Conservation (phyloP, 2,329 filamentous ascomycete genomes). For the Venturia carpophila region DNA sequence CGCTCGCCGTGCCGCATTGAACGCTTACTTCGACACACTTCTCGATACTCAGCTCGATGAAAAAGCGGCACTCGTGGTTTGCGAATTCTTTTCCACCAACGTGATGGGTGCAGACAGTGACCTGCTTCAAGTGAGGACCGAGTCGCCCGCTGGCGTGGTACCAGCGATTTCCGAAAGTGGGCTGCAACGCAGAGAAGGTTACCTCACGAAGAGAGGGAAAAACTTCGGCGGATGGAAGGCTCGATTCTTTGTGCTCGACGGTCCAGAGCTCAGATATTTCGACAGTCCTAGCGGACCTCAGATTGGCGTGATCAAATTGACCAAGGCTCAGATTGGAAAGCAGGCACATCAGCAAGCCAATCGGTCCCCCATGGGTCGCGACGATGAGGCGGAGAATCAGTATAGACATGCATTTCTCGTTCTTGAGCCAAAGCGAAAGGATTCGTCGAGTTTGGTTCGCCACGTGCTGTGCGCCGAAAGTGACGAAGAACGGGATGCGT, state of each 20-base stretch:
- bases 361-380: slow-evolving; percentile 40
- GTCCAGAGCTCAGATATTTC: slow-evolving; percentile 74
- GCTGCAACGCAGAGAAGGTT: slow-evolving; percentile 71
- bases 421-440: slow-evolving; percentile 92
- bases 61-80: slow-evolving; percentile 68
- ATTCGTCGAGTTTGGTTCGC: slow-evolving; percentile 76
- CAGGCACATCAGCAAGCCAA: slow-evolving; percentile 57
- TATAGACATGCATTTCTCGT: slow-evolving; percentile 96
- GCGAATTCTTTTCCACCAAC: slow-evolving; percentile 71
- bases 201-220: slow-evolving; percentile 93
- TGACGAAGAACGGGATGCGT: slow-evolving; percentile 82
- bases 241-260: slow-evolving; percentile 61
- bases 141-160: slow-evolving; percentile 4
- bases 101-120: slow-evolving; percentile 51
- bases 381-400: slow-evolving; percentile 81
- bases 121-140: slow-evolving; percentile 19
- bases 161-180: slow-evolving; percentile 40
- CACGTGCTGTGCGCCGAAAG: slow-evolving; percentile 95
- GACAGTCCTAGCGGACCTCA: slow-evolving; percentile 86
- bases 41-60: slow-evolving; percentile 77
- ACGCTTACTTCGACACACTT: slow-evolving; percentile 77
- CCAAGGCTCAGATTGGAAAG: slow-evolving; percentile 87
- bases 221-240: slow-evolving; percentile 99
- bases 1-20: slow-evolving; percentile 69
- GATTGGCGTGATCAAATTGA: slow-evolving; percentile 86